Evolutionary conservation across 768 basidiomycete genomes (phyloP), one percentile per base, ranked within the genome.

Genomic region (Boletus tomentosulus): DNA sequence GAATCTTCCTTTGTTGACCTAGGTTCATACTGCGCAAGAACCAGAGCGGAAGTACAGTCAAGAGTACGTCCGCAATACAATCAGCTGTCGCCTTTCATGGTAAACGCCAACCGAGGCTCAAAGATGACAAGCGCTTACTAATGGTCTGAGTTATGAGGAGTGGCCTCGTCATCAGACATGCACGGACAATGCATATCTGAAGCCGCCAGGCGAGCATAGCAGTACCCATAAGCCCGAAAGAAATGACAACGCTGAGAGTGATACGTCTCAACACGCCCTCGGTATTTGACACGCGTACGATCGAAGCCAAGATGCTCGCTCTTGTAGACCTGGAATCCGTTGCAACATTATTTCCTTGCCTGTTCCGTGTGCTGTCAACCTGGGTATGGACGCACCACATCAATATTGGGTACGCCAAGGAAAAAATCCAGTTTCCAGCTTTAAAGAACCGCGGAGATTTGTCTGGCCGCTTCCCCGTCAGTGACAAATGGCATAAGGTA

Each of bases 251-350:
- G 6, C 42, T 44, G 33, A 56, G 19, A 16, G 55, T 33, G 16
- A 60, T n/a, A 10, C 13, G 28, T 48, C 37, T 58, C 22, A 42
- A 53, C 4, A 15, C 44, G 9, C 47, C 60, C 30, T 59, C 46
- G 0, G 66, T 66, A 30, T 44, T 51, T 16, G 55, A 57, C 4
- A 68, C 49, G 27, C 64, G 63, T 27, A 67, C 46, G 30, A 67
- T 57, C 7, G 62, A 62, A 4, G 48, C 30, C 45, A 68, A 45
- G 10, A 68, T 57, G 24, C 67, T 68, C 37, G 66, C 46, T 15
- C 68, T 63, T 3, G 57, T 43, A 4, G 60, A 25, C 68, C 68
- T 68, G 31, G 10, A 22, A 19, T 46, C 16, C 45, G 16, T 35
- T 44, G 28, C 44, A 6, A 10, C 33, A 24, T 24, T 19, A 44